Percentiles rank a stretch among this genome's conserved stretches.
Evolutionary conservation across 495 filamentous ascomycete species (phyloP).

Genomic region (Apiosordaria backusii): DNA sequence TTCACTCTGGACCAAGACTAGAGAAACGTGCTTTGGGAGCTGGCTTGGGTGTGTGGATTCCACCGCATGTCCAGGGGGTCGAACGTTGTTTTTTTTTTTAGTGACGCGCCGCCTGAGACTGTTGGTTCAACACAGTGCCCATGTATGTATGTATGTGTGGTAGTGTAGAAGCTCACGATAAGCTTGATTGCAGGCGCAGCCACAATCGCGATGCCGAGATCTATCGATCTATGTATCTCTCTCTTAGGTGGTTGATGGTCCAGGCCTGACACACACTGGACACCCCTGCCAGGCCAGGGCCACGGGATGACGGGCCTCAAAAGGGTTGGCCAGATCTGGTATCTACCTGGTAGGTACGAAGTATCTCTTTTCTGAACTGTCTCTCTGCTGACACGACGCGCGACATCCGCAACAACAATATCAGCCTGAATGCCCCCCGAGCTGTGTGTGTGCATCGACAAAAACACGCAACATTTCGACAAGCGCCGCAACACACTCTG

Average conservation of each 20-base stretch:
- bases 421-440: background rate
- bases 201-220: background rate
- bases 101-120: background rate
- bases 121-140: background rate
- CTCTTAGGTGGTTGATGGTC: too few species aligned
- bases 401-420: background rate
- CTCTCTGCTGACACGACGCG: background rate
- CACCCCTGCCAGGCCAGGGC: background rate
- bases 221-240: too few species aligned
- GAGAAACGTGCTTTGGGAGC: background rate
- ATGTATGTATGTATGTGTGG: background rate
- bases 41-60: background rate
- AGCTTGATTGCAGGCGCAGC: background rate
- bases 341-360: too few species aligned
- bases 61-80: background rate
- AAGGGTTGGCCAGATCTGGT: conserved; percentile 6
- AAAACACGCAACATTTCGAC: background rate
- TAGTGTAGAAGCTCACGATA: background rate
- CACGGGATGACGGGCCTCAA: conserved; percentile 16
- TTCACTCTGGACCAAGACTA: background rate
- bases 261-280: background rate
- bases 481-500: background rate
- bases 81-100: background rate
- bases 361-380: background rate
- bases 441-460: background rate